These are phyloP conservation scores for Vitellaria paradoxa DNA, from an alignment of 179 eudicot genomes.

Conservation along the genomic window DNA sequence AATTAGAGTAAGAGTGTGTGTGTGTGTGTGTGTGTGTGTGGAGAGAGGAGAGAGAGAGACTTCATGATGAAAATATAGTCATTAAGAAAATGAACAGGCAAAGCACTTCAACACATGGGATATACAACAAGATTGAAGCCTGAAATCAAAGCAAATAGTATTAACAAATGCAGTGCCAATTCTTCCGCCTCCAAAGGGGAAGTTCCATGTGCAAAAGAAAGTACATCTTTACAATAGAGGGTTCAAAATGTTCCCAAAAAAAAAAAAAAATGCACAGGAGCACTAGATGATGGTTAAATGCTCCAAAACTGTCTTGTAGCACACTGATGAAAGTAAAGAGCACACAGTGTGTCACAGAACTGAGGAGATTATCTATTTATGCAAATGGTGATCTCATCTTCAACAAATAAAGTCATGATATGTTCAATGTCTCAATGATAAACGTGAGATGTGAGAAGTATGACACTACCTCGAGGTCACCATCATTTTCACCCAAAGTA, in stretches of 20 bases:
- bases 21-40: no score
- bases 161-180: background rate
- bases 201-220: background rate
- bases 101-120: background rate
- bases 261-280: background rate
- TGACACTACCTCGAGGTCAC: slow-evolving; percentile 84
- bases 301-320: background rate
- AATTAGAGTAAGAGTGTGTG: background rate
- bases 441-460: background rate
- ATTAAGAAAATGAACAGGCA: background rate
- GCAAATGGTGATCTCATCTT: background rate
- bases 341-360: background rate
- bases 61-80: background rate
- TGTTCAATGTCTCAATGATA: background rate
- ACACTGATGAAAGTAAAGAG: background rate
- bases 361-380: background rate
- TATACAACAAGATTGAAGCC: background rate
- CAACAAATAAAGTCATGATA: background rate
- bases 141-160: background rate
- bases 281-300: background rate
- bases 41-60: background rate
- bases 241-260: no score
- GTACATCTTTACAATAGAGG: background rate
- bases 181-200: background rate
- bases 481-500: slow-evolving; percentile 74